Base-by-base conservation (phyloP, 2,329 filamentous ascomycete species). In the Aspergillus melleus region DNA sequence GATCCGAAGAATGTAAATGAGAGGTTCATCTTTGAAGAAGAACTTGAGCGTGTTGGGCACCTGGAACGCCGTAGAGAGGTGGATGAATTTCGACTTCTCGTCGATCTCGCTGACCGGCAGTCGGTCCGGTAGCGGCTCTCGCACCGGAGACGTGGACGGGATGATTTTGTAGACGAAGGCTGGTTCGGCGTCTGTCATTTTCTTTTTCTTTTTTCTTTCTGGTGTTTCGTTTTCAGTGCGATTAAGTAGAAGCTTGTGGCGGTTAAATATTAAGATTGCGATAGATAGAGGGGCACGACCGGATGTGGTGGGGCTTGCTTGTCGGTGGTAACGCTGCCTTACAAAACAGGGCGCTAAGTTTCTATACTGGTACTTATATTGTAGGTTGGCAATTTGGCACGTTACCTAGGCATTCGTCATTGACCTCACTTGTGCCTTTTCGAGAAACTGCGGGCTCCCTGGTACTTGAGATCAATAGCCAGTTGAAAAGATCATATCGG, bases 161-260 rank as follows among this genome's bases (percentile, higher is more conserved):
- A 76, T 58, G 49, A 78, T 70, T 60, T 78, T 78, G 64, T 77
- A 78, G 60, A 77, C 57, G 57, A 72, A 77, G 24, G 63, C 62
- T 29, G 73, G 73, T 20, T 70, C 59, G n/a, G 60, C 24, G 49
- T 66, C 57, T 2, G 64, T 52, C 68, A 71, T 70, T 58, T 53
- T 66, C 8, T 8, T 29, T 29, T 9, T 29, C 8, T 29, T 29
- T 29, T 29, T 29, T 10, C 4, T 20, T 19, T 12, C 51, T 30
- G 16, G 20, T 26, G 14, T 20, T 52, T 14, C 46, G 39, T 49
- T 29, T 26, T 46, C 32, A 26, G 16, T 6, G 22, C 9, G 58
- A 32, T 16, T 8, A 1, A 39, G 9, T 26, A 26, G 12, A 20
- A 42, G 14, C 12, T 36, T 36, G 32, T 36, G 8, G 32, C 36